phyloP scores from a whole-genome alignment of 2,329 filamentous ascomycete species.

The Lasiodiplodia theobromae region DNA sequence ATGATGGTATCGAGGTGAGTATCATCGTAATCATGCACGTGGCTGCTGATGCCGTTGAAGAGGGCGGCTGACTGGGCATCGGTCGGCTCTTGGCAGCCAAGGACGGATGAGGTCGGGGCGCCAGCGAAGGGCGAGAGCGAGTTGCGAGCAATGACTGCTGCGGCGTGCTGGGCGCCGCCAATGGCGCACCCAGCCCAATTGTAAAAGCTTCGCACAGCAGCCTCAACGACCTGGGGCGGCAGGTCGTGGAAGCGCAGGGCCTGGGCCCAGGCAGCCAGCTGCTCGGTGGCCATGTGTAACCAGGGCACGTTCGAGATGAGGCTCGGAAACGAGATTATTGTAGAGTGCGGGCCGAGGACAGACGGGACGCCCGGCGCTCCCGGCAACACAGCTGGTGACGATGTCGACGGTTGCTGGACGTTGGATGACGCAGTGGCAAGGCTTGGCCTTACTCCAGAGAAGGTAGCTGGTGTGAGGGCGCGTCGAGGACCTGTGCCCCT shows the following conservation, averaged over 20 bases:
- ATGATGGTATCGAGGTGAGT: slow-evolving; percentile 64
- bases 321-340: slow-evolving; percentile 15
- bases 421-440: slow-evolving; percentile 27
- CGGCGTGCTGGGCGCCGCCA: slow-evolving; percentile 57
- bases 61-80: slow-evolving; percentile 60
- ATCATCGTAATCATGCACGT: slow-evolving; percentile 65
- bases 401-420: neutral
- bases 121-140: slow-evolving; percentile 50
- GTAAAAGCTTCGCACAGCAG: slow-evolving; percentile 58
- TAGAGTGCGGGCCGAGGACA: neutral
- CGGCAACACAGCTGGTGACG: neutral
- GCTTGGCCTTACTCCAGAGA: neutral
- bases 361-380: slow-evolving; percentile 11
- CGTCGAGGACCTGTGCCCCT: slow-evolving; percentile 16
- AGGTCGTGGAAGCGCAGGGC: slow-evolving; percentile 52
- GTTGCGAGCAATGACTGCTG: slow-evolving; percentile 48
- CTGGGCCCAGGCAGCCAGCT: slow-evolving; percentile 57
- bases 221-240: slow-evolving; percentile 50
- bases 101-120: slow-evolving; percentile 45
- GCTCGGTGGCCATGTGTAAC: slow-evolving; percentile 55
- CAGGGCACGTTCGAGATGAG: slow-evolving; percentile 16
- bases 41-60: slow-evolving; percentile 63
- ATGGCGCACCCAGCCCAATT: slow-evolving; percentile 64
- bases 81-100: slow-evolving; percentile 40
- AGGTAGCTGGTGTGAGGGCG: neutral